These are phyloP conservation scores for Talaromyces pinophilus DNA, from an alignment of 2,329 filamentous ascomycete species.

Conservation along the genomic window DNA sequence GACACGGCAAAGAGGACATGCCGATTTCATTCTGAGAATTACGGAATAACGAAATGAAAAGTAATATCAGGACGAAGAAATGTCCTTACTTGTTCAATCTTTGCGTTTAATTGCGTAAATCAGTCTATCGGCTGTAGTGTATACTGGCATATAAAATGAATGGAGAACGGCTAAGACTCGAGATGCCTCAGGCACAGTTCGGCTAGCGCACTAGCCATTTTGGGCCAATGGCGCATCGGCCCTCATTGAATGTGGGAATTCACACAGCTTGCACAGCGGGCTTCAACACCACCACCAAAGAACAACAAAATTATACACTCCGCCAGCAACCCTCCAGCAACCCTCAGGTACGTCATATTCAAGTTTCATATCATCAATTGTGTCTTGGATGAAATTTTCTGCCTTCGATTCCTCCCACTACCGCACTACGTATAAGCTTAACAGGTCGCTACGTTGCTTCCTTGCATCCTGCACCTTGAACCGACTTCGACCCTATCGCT, in stretches of 20 bases:
- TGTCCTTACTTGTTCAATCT: conserved; percentile 6
- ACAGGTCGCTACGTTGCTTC: background rate
- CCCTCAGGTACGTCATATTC: conserved; percentile 38
- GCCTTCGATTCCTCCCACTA: background rate
- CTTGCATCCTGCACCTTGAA: background rate
- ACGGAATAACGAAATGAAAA: conserved; percentile 24
- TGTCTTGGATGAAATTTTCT: conserved; percentile 1
- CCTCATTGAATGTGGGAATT: conserved; percentile 28
- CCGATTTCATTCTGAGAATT: conserved; percentile 24
- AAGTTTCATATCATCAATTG: conserved; percentile 20
- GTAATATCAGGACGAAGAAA: conserved; percentile 25
- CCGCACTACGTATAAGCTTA: background rate
- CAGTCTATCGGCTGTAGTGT: background rate
- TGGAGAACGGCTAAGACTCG: background rate
- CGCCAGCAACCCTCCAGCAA: conserved; percentile 39
- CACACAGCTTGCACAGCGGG: conserved; percentile 38
- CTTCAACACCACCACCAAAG: conserved; percentile 37
- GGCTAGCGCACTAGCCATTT: conserved; percentile 43
- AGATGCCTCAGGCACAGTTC: conserved; percentile 31
- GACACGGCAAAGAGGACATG: conserved; percentile 25
- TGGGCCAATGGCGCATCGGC: conserved; percentile 37
- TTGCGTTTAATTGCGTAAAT: background rate
- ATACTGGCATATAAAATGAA: background rate
- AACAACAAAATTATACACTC: conserved; percentile 41
- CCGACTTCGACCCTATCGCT: conserved; percentile 6